phyloP scores from a whole-genome alignment of 108 stramenopile species.

The Cyclostephanos invisitatus region DNA sequence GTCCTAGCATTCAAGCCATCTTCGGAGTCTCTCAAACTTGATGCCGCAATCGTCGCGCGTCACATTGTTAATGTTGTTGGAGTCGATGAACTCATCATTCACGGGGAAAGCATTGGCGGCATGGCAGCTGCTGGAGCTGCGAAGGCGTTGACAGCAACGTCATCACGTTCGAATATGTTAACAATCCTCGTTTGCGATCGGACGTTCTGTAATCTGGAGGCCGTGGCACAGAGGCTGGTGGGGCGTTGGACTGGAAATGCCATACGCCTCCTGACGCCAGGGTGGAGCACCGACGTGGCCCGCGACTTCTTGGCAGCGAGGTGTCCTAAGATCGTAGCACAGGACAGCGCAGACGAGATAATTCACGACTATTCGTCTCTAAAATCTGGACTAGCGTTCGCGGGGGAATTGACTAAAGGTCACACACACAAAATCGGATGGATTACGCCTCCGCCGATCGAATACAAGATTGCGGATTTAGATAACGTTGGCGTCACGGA shows the following conservation, averaged over 20 bases:
- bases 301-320: slow-evolving; percentile 74
- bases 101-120: slow-evolving; percentile 89
- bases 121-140: slow-evolving; percentile 84
- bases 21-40: slow-evolving; percentile 71
- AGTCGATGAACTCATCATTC: slow-evolving; percentile 68
- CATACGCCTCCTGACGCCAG: slow-evolving; percentile 71
- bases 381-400: slow-evolving; percentile 77
- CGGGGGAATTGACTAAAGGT: slow-evolving; percentile 68
- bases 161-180: slow-evolving; percentile 15
- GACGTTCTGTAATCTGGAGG: slow-evolving; percentile 87
- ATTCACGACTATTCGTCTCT: slow-evolving; percentile 82
- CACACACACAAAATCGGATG: slow-evolving; percentile 66
- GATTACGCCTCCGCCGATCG: slow-evolving; percentile 73
- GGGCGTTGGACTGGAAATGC: slow-evolving; percentile 85
- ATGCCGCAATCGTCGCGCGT: slow-evolving; percentile 64
- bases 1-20: slow-evolving; percentile 68
- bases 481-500: slow-evolving; percentile 60
- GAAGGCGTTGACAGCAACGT: slow-evolving; percentile 29
- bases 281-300: slow-evolving; percentile 86
- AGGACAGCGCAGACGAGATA: slow-evolving; percentile 83
- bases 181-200: slow-evolving; percentile 80
- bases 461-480: slow-evolving; percentile 79
- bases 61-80: slow-evolving; percentile 62
- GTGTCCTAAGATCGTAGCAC: slow-evolving; percentile 82
- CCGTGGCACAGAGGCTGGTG: slow-evolving; percentile 79